Evolutionary conservation across 2,329 filamentous ascomycete species (phyloP), one percentile per base, ranked within the genome.

Genomic region (Paraphaeosphaeria sporulosa): DNA sequence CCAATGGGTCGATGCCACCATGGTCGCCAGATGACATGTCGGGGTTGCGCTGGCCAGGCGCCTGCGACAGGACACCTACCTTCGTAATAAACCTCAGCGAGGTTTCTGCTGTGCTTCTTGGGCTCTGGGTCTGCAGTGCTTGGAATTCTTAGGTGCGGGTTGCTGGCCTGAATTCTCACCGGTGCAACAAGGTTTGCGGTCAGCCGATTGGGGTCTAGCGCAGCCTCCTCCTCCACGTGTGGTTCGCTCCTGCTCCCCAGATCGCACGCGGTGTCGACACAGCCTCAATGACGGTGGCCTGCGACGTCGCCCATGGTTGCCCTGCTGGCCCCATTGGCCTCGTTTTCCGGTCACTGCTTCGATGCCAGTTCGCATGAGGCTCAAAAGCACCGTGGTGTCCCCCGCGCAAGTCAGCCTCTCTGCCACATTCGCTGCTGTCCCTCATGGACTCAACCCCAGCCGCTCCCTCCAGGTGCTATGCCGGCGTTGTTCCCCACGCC

Each of bases 401-500:
- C 23, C 51, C 32, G 21, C 27, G 51, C 51, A 17, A n/a, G 51
- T 54, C 53, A 55, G 57, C 59, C 57, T 51, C 40, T 7, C 61
- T 57, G 43, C 36, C 19, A 49, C 42, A 49, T 56, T 46, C 40
- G 5, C 61, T 57, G 46, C 36, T 19, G 51, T 42, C 53, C 57
- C 48, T 54, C 47, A 63, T 62, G 57, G 51, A 55, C 54, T 55
- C 62, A 34, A 36, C 51, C 44, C 55, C 62, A 34, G 36, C 36
- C 48, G 27, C 40, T 34, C 40, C 25, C 47, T 59, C 40, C 30
- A 44, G 40, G 44, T 46, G 58, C 63, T 62, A 78, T 79, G 77
- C 75, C 78, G 68, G 73, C 73, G 54, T 69, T 82, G 61, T 61
- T 70, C 59, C 65, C 71, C 53, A 64, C 68, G 56, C 66, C 72